Base-by-base conservation (phyloP, 2,329 filamentous ascomycete genomes). In the Fusarium floridanum region DNA sequence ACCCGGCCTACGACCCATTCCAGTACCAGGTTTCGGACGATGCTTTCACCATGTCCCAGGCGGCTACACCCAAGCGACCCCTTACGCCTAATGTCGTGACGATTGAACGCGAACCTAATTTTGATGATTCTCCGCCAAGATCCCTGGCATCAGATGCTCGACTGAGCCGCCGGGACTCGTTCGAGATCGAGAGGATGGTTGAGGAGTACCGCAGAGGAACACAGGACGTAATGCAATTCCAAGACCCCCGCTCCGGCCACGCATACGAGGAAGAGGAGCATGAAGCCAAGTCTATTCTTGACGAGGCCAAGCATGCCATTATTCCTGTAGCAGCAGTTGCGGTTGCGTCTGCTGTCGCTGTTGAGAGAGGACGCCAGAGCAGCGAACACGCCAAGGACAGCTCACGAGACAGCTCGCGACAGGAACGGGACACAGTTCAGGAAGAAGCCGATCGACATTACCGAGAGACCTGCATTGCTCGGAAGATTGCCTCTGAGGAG, bases 381-480 rank as follows among this genome's bases (percentile, higher is more conserved):
- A 32, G 17, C 27, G 10, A 32, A 32, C 27, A 55, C 48, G 27
- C 48, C 24, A n/a, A 55, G 27, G 27, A 55, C 27, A 55, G 27
- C 32, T 81, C 82, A 24, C 76, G 83, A 24, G 78, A 81, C 50
- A 79, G 77, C 41, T 84, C 83, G n/a, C 78, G 76, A 82, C 48
- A 76, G 79, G 72, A 72, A 43, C 83, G 79, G 61, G 88, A 90
- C 68, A 72, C 79, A 14, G 84, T 91, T 22, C 88, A 89, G 79
- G 88, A 90, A 73, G 86, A 89, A 70, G 90, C 90, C 34, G 85
- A 92, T 77, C 83, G 85, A 66, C 85, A 87, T 68, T 92, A 91
- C 74, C 89, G 90, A 66, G 87, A 90, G 78, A 84, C 85, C 41
- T 84, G 84, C 27, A 84, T 88, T 65, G 89, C 88, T 9, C 86